Percentiles rank a stretch among this genome's conserved stretches.
These are phyloP conservation scores for Mucor sp. DNA, from an alignment of 371 early-diverging fungal species.

Conservation along the genomic window DNA sequence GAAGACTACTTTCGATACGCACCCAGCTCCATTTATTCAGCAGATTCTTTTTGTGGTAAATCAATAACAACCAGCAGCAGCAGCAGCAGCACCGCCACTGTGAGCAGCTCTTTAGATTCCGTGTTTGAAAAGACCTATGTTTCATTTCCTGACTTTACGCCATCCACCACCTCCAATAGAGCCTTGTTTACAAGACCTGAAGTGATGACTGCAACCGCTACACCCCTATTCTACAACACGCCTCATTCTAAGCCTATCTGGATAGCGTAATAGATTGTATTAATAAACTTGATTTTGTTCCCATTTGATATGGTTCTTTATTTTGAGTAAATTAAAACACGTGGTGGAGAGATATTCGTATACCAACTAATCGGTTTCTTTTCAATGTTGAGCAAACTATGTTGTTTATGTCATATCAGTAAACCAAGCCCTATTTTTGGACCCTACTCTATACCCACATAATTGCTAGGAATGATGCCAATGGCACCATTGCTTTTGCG, in stretches of 20 bases:
- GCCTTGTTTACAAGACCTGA: constrained; percentile 7
- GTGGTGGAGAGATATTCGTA: neutral
- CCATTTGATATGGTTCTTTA: neutral
- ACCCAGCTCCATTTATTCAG: constrained; percentile 7
- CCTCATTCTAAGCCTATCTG: constrained; percentile 15
- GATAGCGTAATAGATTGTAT: neutral
- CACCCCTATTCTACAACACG: constrained; percentile 6
- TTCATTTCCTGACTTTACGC: constrained; percentile 25
- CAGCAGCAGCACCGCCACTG: no score
- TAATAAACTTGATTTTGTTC: neutral
- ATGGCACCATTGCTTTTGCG: constrained; percentile 70
- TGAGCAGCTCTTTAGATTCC: neutral
- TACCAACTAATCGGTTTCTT: neutral
- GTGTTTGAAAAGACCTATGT: constrained; percentile 30
- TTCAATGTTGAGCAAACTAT: constrained; percentile 8
- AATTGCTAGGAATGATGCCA: constrained; percentile 93
- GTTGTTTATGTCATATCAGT: neutral
- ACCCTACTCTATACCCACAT: constrained; percentile 33
- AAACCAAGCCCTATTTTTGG: no score
- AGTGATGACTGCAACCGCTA: constrained; percentile 9
- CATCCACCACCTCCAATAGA: constrained; percentile 2
- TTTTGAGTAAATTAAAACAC: neutral
- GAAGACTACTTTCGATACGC: constrained; percentile 3
- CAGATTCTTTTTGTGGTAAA: neutral
- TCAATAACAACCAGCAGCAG: neutral